Base-by-base conservation (phyloP, 1,284 basidiomycete genomes). In the Ceratobasidium sp. region DNA sequence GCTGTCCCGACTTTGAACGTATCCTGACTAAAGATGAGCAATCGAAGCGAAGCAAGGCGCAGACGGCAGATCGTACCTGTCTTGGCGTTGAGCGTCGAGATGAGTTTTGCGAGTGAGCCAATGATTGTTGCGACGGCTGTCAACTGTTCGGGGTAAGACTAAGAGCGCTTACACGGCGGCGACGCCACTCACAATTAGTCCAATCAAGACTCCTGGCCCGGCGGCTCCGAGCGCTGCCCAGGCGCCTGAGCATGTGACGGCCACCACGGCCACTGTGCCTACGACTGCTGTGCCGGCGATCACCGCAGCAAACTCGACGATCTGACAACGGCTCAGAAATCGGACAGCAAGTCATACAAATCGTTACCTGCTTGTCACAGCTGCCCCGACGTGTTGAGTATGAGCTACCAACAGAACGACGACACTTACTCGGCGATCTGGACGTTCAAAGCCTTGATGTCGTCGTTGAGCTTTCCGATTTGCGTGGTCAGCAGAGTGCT, bases 191-290 rank as follows among this genome's bases (percentile, higher is more conserved):
- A 63, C 61, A n/a, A 63, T 42, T 8, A 63, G 39, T 20, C 37
- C 35, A 63, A 63, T 23, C 23, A 63, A 11, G 35, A 63, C 61
- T 23, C 61, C 61, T 45, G 61, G 61, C n/a, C 35, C 61, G 6
- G 61, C 61, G 37, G 61, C 35, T 42, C 61, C 61, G 26, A 63
- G 23, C 20, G 61, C 35, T 2, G 58, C 31, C 54, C 54, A 60
- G 28, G 35, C 17, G 49, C 49, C 49, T 35, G 61, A 13, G n/a
- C 13, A 26, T 42, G 35, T 15, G n/a, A 45, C 35, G 35, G 26
- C 20, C 20, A 39, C 37, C 6, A 39, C 37, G 37, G 61, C 39
- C 17, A 63, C 61, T 6, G 7, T 26, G 35, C 35, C 23, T 26
- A 15, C 61, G 35, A 39, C 61, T 39, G 37, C 61, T 45, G 39